Base-by-base conservation (phyloP, 345 rosid genomes). In the Hirschfeldia incana region DNA sequence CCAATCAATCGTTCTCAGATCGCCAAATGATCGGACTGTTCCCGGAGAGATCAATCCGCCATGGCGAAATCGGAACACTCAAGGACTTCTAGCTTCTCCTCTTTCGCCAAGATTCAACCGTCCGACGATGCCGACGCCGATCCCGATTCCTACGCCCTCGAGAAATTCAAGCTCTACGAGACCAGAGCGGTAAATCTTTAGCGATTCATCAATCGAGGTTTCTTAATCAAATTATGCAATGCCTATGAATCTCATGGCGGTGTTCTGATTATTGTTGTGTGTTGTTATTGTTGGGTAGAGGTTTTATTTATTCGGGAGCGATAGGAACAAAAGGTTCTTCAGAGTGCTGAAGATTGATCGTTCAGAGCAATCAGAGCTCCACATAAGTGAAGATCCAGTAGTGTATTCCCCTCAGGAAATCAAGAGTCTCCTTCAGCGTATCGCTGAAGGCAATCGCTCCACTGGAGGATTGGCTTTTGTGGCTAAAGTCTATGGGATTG, bases 141-240 rank as follows among this genome's bases (percentile, higher is more conserved):
- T 79, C 87, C 90, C 69, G 85, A 46, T 72, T 87, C 89, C 2
- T 87, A 87, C 86, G 91, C 98, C 28, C 96, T 93, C 36, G 97
- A 93, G 91, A 95, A 95, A 85, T 95, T 95, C 87, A 81, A 86
- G 63, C 99, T 95, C 77, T 90, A 91, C 83, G 99, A 95, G 83
- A 95, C 99, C 76, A 82, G 92, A 83, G 97, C 97, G 89, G 99
- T 91, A 73, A 73, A 81, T 76, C 57, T 67, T 49, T 26, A 64
- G 0, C 32, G 33, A 63, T 42, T 29, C 5, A 15, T 8, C 10
- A 5, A 67, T 63, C 39, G 46, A 36, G 15, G n/a, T 44, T 44
- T 3, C 34, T 5, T 11, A 34, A 34, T 6, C 6, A 34, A 8
- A 7, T 7, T 34, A 5, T 6, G 37, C 37, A 5, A 34, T 34